phyloP scores from a whole-genome alignment of 1,284 basidiomycete genomes.

The Puccinia horiana region DNA sequence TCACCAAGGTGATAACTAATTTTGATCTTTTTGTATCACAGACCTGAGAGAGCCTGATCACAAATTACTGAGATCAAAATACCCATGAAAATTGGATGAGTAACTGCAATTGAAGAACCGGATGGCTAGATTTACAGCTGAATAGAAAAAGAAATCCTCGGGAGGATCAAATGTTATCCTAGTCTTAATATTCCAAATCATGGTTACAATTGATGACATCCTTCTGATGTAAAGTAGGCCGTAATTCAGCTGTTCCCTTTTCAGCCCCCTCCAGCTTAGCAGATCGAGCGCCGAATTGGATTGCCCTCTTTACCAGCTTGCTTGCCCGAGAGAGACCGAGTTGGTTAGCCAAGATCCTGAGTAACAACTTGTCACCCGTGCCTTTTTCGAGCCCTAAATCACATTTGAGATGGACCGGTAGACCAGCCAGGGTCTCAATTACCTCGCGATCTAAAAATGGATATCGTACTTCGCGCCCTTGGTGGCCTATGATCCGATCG shows the following conservation, averaged over 20 bases:
- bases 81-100: not conserved
- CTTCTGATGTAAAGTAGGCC: not conserved
- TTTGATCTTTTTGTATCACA: not conserved
- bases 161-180: not conserved
- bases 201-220: not conserved
- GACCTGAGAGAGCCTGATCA: constrained; percentile 10
- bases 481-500: constrained; percentile 37
- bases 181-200: constrained; percentile 30
- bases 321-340: constrained; percentile 30
- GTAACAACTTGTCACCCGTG: constrained; percentile 34
- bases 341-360: constrained; percentile 16
- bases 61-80: constrained; percentile 7
- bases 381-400: constrained; percentile 22
- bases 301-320: constrained; percentile 34
- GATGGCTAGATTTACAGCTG: constrained; percentile 13
- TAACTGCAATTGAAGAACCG: constrained; percentile 17
- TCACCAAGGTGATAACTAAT: no score
- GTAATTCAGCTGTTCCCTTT: constrained; percentile 27
- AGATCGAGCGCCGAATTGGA: constrained; percentile 44
- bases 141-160: not conserved
- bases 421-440: constrained; percentile 14
- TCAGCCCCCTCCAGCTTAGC: constrained; percentile 31
- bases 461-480: constrained; percentile 39
- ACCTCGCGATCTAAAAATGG: constrained; percentile 37
- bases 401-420: constrained; percentile 42